Evolutionary conservation across 768 basidiomycete genomes (phyloP).

Genomic region (Lepiota venenata): DNA sequence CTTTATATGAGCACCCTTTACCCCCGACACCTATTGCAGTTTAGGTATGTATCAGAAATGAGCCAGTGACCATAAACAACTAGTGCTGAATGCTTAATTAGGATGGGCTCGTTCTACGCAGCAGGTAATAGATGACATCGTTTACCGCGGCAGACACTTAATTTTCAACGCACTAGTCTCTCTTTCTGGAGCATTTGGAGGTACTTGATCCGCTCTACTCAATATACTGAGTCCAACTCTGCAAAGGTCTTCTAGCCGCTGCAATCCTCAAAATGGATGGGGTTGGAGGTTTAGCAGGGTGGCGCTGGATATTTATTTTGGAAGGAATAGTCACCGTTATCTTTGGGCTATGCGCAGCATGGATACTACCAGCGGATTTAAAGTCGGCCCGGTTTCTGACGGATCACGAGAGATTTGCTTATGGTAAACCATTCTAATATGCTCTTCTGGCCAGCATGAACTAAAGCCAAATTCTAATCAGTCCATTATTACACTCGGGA

Average conservation of each 20-base stretch:
- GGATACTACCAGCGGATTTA: conserved; percentile 6
- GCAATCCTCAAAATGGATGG: conserved; percentile 25
- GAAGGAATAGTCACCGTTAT: conserved; percentile 25
- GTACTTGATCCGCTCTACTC: conserved; percentile 38
- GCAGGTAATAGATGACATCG: conserved; percentile 26
- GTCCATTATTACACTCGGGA: conserved; percentile 9
- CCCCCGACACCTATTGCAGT: conserved; percentile 27
- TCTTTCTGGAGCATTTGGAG: conserved; percentile 28
- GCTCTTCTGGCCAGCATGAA: conserved; percentile 14
- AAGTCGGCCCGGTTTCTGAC: conserved; percentile 25
- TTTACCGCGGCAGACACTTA: conserved; percentile 23
- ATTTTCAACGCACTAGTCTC: conserved; percentile 25
- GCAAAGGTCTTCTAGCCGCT: conserved; percentile 33
- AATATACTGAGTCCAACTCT: background rate
- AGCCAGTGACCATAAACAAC: background rate
- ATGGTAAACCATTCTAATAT: conserved; percentile 29
- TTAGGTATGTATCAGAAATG: conserved; percentile 19
- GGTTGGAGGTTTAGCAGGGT: conserved; percentile 24
- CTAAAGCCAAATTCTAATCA: background rate
- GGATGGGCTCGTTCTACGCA: conserved; percentile 37
- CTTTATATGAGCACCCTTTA: conserved; percentile 37
- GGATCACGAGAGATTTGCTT: conserved; percentile 24
- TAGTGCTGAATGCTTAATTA: conserved; percentile 11
- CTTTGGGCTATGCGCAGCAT: conserved; percentile 22
- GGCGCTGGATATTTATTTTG: conserved; percentile 32